phyloP scores from a whole-genome alignment of 1,284 basidiomycete genomes.

The Meripilus lineatus region DNA sequence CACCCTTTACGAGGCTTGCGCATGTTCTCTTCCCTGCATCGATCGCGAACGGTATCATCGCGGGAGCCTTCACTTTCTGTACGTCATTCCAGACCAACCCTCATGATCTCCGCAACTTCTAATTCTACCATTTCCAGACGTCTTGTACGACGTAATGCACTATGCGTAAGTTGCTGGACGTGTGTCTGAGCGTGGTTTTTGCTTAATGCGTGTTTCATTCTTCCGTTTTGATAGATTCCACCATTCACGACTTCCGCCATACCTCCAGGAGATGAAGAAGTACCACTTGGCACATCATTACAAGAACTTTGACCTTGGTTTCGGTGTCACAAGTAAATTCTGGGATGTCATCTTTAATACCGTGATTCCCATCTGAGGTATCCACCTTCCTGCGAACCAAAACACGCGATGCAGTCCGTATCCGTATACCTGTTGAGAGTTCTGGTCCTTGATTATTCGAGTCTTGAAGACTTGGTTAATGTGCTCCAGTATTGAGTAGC shows the following conservation, averaged over 20 bases:
- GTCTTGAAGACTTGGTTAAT: no score
- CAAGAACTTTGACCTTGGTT: constrained; percentile 98
- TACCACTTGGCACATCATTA: constrained; percentile 99
- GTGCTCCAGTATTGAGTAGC: no score
- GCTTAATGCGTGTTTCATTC: constrained; percentile 3
- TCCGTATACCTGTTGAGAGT: no score
- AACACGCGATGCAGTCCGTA: no score
- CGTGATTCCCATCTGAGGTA: constrained; percentile 59
- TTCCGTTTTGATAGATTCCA: constrained; percentile 52
- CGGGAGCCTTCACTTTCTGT: constrained; percentile 91
- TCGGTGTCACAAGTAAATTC: constrained; percentile 93
- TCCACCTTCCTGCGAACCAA: no score
- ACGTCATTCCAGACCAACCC: constrained; percentile 37
- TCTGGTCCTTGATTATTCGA: no score
- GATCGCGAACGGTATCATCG: constrained; percentile 90
- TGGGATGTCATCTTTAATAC: constrained; percentile 96
- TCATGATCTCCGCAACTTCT: background rate
- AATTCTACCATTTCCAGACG: constrained; percentile 41
- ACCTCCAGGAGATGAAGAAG: constrained; percentile 90
- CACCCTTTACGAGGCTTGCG: constrained; percentile 87
- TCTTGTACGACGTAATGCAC: constrained; percentile 90
- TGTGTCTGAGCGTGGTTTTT: background rate
- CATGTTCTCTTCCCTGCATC: constrained; percentile 81
- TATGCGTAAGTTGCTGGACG: constrained; percentile 77
- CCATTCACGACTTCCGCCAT: constrained; percentile 85